These are phyloP conservation scores for Albizia julibrissin DNA, from an alignment of 306 rosid genomes.

Conservation along the genomic window DNA sequence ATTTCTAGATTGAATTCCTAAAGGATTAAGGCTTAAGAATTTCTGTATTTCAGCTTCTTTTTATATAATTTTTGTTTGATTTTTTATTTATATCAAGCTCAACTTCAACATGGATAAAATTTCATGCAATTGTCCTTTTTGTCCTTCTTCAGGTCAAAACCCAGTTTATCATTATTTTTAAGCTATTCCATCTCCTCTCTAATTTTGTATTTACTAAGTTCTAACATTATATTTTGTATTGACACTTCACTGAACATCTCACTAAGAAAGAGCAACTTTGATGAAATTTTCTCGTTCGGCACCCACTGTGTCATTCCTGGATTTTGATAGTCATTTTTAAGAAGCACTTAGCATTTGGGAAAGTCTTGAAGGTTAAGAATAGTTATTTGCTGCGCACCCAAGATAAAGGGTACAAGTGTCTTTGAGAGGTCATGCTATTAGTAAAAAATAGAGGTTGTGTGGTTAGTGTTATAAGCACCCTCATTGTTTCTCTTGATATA, in stretches of 20 bases:
- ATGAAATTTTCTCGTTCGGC: not conserved
- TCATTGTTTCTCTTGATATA: not conserved
- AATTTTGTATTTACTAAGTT: not conserved
- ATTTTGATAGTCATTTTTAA: not conserved
- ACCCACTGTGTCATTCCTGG: not conserved
- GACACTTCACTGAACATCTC: slow-evolving; percentile 1
- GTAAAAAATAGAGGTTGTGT: not conserved
- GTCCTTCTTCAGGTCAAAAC: not conserved
- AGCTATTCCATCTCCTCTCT: not conserved
- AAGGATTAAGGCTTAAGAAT: not conserved
- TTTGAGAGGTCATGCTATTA: not conserved
- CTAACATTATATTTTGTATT: not conserved
- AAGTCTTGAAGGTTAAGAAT: not conserved
- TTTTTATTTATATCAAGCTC: slow-evolving; percentile 5
- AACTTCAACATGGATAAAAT: slow-evolving; percentile 5
- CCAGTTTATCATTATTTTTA: not conserved
- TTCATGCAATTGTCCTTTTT: not conserved
- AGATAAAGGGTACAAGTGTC: not conserved
- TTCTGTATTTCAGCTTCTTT: not conserved
- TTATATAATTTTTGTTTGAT: not conserved
- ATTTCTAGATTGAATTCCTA: not conserved
- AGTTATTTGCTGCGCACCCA: not conserved
- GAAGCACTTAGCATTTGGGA: not conserved
- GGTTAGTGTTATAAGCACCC: not conserved
- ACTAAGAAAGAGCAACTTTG: not conserved